Base-by-base conservation (phyloP, 441 rosid genomes). In the Gossypium gossypioides region DNA sequence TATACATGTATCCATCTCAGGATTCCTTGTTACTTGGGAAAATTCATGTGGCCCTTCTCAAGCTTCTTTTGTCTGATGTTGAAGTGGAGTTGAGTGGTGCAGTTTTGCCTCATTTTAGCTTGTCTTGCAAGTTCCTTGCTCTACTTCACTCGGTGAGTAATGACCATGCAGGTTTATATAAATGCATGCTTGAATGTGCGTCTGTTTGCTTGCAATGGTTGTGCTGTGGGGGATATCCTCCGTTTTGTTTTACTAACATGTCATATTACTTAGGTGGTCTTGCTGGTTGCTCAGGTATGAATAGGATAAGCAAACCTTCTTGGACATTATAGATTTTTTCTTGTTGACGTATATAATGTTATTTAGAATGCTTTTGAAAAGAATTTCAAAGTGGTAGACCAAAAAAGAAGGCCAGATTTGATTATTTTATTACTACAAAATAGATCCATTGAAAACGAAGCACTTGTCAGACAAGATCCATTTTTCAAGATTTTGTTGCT, bases 101-200 rank as follows among this genome's bases (percentile, higher is more conserved):
- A 52, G 62, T 77, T 76, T 71, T 83, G 37, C 86, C 87, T 68
- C 85, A 82, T 77, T 80, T 76, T 71, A 86, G 82, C 76, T 75
- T 88, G 60, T 91, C 97, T 69, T 95, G 97, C 93, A 88, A 86
- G 82, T 91, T 95, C 78, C 90, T 95, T 77, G 99, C 93, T 50
- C 81, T 95, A 72, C 86, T 91, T 69, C 97, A 87, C 80, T 89
- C 96, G 82, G 99, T 95, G 81, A 87, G 97, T 80, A 56, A 80
- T 46, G 16, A 69, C 21, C 51, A 42, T 58, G 54, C 70, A 42
- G 48, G 25, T 72, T 13, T 50, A 21, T 10, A 13, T 19, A 29
- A 18, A 32, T 51, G 5, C 24, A 12, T 42, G 70, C 22, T 1
- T 44, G 32, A 9, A 24, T 22, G 22, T n/a, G 69, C n/a, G 27